These are phyloP conservation scores for Lunularia cruciata DNA, from an alignment of 225 moss, liverwort and hornwort genomes.

Conservation along the genomic window DNA sequence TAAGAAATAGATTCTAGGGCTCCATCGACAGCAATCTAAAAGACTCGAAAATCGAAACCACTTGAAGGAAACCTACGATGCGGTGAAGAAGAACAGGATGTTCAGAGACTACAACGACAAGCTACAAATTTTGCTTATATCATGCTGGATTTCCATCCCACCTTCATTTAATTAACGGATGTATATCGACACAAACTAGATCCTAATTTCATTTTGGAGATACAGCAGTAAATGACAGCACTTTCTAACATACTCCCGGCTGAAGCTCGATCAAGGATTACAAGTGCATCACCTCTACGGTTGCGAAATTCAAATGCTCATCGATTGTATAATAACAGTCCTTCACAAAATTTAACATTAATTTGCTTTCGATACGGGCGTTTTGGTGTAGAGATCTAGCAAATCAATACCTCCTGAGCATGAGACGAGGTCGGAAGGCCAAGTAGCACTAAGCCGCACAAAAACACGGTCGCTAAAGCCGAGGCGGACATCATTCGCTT, in stretches of 20 bases:
- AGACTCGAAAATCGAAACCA: no score
- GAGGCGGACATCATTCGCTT: conserved; percentile 23
- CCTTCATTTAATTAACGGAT: no score
- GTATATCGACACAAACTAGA: no score
- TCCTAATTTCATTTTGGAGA: no score
- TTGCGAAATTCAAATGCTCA: not conserved
- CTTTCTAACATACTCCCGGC: not conserved
- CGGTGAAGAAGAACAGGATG: no score
- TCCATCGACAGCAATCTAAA: no score
- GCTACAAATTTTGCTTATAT: no score
- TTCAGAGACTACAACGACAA: no score
- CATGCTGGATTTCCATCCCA: no score
- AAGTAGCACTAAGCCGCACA: conserved; percentile 26
- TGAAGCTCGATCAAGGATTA: not conserved
- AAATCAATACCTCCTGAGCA: conserved; percentile 35
- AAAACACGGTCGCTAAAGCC: conserved; percentile 17
- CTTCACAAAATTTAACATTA: not conserved
- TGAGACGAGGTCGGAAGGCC: conserved; percentile 12
- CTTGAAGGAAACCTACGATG: no score
- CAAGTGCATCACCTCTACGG: not conserved
- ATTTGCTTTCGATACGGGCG: not conserved
- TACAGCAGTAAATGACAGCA: not conserved
- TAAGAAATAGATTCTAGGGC: no score
- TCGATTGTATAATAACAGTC: not conserved
- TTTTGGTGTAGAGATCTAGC: not conserved